These are phyloP conservation scores for Pythium scleroteichum DNA, from an alignment of 352 stramenopile genomes.

Conservation along the genomic window DNA sequence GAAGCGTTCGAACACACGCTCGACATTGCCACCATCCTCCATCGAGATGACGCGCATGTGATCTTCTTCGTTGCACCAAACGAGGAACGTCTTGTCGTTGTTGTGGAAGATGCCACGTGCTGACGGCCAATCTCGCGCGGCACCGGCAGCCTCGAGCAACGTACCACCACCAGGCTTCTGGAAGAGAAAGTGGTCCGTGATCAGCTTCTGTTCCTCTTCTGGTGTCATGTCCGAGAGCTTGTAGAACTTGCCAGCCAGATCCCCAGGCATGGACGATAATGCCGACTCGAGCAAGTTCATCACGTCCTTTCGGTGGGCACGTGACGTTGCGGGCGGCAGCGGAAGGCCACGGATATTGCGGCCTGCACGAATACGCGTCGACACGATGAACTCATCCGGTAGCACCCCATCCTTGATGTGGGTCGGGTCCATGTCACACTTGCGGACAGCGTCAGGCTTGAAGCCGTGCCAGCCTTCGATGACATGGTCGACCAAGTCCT, in stretches of 20 bases:
- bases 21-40: constrained; percentile 75
- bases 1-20: constrained; percentile 78
- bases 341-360: constrained; percentile 83
- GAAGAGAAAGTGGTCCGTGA: constrained; percentile 82
- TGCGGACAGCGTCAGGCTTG: constrained; percentile 61
- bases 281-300: constrained; percentile 82
- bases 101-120: constrained; percentile 79
- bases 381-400: constrained; percentile 74
- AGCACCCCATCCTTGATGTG: constrained; percentile 67
- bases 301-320: constrained; percentile 82
- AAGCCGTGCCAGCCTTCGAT: constrained; percentile 73
- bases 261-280: constrained; percentile 69
- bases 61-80: constrained; percentile 88
- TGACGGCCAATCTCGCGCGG: constrained; percentile 71
- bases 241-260: constrained; percentile 81
- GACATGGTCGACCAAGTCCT: constrained; percentile 72
- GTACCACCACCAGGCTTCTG: constrained; percentile 81
- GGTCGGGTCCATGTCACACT: constrained; percentile 68
- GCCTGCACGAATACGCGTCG: constrained; percentile 80
- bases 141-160: constrained; percentile 64
- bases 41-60: constrained; percentile 87
- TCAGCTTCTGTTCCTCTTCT: constrained; percentile 77
- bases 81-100: constrained; percentile 75
- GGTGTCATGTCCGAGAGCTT: constrained; percentile 72
- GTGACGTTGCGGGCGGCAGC: constrained; percentile 76